Percentiles rank a stretch among this genome's conserved stretches.
phyloP scores from a whole-genome alignment of 371 early-diverging fungal genomes.

The Circinella umbellata region DNA sequence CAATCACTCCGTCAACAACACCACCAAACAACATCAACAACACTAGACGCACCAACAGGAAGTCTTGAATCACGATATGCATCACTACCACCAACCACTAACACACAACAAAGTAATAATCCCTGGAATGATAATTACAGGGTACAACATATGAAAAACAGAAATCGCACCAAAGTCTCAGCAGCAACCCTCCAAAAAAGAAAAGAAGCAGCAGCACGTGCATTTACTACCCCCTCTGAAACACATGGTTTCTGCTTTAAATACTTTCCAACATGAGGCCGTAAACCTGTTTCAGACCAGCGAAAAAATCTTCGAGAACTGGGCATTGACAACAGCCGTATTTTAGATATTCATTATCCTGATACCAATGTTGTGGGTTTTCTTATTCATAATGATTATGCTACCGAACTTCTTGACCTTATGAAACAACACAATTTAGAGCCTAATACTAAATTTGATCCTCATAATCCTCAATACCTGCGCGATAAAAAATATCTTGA shows the following conservation, averaged over 20 bases:
- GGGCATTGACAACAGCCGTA: slow-evolving; percentile 8
- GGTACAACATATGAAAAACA: too few relatives aligned
- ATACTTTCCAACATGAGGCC: slow-evolving; percentile 1
- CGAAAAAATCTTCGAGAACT: not conserved
- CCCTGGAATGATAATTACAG: too few relatives aligned
- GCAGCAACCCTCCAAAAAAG: too few relatives aligned
- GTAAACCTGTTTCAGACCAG: not conserved
- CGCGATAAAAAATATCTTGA: too few relatives aligned
- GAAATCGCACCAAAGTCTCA: too few relatives aligned
- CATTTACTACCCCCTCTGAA: not conserved
- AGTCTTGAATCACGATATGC: too few relatives aligned
- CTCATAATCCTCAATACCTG: not conserved
- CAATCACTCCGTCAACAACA: too few relatives aligned
- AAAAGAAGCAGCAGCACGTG: slow-evolving; percentile 1
- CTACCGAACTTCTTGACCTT: not conserved
- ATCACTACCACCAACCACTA: too few relatives aligned
- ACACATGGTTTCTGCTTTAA: slow-evolving; percentile 7
- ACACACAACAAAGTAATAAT: too few relatives aligned
- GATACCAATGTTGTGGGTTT: not conserved
- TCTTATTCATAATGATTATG: slow-evolving; percentile 12
- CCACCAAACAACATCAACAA: too few relatives aligned
- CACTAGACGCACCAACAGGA: too few relatives aligned
- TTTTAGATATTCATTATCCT: slow-evolving; percentile 11
- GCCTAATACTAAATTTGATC: not conserved
- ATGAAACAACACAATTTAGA: not conserved